These are phyloP conservation scores for Cyberlindnera meyerae DNA, from an alignment of 805 yeast species.

Conservation along the genomic window DNA sequence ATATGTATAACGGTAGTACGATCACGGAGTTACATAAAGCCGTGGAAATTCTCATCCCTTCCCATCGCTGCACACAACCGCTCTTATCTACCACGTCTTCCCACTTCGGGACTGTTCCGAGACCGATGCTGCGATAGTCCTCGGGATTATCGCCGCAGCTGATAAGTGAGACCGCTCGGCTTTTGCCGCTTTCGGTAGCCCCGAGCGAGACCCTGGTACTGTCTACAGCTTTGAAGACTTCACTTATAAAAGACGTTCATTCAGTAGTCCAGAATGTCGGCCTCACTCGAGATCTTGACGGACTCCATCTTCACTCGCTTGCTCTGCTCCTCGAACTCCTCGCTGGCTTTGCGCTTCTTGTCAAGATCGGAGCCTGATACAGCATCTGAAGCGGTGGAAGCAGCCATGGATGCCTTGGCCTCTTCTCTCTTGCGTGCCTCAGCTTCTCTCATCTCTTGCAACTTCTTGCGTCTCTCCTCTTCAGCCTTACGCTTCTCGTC, in stretches of 20 bases:
- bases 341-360: conserved; percentile 19
- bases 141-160: conserved; percentile 5
- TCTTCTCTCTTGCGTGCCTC: too few species aligned
- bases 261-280: conserved; percentile 19
- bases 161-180: conserved; percentile 17
- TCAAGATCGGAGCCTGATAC: neutral
- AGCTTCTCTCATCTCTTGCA: conserved; percentile 2
- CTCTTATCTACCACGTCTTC: too few species aligned
- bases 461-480: conserved; percentile 5
- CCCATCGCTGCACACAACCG: too few species aligned
- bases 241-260: neutral
- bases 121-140: too few species aligned
- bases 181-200: neutral
- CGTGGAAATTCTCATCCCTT: too few species aligned
- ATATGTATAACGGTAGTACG: too few species aligned
- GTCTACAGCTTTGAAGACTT: neutral
- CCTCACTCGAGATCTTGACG: neutral
- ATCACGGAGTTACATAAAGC: conserved; percentile 1
- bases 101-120: too few species aligned
- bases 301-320: conserved; percentile 15
- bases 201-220: neutral
- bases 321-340: conserved; percentile 18
- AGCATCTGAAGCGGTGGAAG: too few species aligned
- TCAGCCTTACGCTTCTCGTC: conserved; percentile 4
- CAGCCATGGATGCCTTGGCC: too few species aligned